phyloP scores from a whole-genome alignment of 768 basidiomycete genomes.

The Mycena sanguinolenta region DNA sequence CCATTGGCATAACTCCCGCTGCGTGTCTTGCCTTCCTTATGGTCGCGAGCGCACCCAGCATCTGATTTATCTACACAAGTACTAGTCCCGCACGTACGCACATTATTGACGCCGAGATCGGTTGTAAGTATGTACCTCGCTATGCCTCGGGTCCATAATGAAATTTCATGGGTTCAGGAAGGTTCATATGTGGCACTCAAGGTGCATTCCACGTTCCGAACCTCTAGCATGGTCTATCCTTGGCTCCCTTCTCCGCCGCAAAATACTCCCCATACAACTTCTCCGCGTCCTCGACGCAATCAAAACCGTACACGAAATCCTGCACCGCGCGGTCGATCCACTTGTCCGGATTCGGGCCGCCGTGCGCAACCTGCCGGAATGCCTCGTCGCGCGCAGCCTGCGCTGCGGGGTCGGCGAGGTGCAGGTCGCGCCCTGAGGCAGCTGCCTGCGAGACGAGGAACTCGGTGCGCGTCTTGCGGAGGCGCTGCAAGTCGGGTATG shows the following conservation, averaged over 20 bases:
- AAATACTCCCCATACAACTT: conserved; percentile 16
- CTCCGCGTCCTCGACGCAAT: conserved; percentile 38
- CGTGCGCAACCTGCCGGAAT: conserved; percentile 37
- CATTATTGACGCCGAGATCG: no score
- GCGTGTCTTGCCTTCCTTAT: no score
- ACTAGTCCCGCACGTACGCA: no score
- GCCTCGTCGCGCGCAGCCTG: conserved; percentile 39
- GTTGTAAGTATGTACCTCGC: no score
- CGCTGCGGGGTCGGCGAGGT: conserved; percentile 35
- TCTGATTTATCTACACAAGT: background rate
- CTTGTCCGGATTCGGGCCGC: conserved; percentile 40
- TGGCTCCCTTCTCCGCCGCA: background rate
- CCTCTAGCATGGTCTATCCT: no score
- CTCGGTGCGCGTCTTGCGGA: conserved; percentile 40
- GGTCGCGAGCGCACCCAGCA: background rate
- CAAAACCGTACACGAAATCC: conserved; percentile 41
- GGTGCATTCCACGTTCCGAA: no score
- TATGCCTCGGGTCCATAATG: background rate
- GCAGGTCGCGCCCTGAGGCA: conserved; percentile 32
- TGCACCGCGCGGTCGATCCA: conserved; percentile 38
- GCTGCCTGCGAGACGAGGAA: conserved; percentile 39
- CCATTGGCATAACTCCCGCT: no score
- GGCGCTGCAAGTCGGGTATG: conserved; percentile 18
- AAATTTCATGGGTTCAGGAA: conserved; percentile 2
- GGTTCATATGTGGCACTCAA: no score